These are phyloP conservation scores for Cystobasidium pallidum DNA, from an alignment of 1,284 basidiomycete genomes.

Conservation along the genomic window DNA sequence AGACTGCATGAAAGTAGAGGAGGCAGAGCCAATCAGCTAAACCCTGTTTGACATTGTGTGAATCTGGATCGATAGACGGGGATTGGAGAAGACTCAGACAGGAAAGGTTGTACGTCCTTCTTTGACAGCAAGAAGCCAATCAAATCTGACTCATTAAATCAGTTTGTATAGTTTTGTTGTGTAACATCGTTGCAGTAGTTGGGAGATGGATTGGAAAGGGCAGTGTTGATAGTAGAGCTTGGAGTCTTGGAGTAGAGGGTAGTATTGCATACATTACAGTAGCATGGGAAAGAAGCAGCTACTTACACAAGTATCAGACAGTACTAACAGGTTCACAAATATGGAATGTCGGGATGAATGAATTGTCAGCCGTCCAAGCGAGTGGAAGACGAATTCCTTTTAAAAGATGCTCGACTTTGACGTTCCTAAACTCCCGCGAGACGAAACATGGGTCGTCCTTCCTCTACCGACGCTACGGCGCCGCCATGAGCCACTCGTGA, in stretches of 20 bases:
- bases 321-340: background rate
- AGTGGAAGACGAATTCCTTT: slow-evolving; percentile 11
- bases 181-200: slow-evolving; percentile 13
- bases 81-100: slow-evolving; percentile 17
- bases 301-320: slow-evolving; percentile 20
- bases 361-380: slow-evolving; percentile 44
- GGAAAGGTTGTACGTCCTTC: slow-evolving; percentile 30
- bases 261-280: too few species aligned
- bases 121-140: background rate
- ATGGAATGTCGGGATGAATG: slow-evolving; percentile 39
- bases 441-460: background rate
- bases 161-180: slow-evolving; percentile 43
- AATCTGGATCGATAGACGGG: background rate
- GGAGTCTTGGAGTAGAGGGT: too few species aligned
- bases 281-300: background rate
- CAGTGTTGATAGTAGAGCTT: background rate
- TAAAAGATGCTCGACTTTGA: slow-evolving; percentile 2
- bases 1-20: too few species aligned
- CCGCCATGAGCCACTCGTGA: slow-evolving; percentile 30
- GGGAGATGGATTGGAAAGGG: background rate
- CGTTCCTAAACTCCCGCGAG: slow-evolving; percentile 43
- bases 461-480: slow-evolving; percentile 39
- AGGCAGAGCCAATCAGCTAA: background rate
- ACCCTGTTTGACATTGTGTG: background rate
- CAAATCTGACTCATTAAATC: slow-evolving; percentile 44